These are phyloP conservation scores for Russula dissimulans DNA, from an alignment of 768 basidiomycete species.

Conservation along the genomic window DNA sequence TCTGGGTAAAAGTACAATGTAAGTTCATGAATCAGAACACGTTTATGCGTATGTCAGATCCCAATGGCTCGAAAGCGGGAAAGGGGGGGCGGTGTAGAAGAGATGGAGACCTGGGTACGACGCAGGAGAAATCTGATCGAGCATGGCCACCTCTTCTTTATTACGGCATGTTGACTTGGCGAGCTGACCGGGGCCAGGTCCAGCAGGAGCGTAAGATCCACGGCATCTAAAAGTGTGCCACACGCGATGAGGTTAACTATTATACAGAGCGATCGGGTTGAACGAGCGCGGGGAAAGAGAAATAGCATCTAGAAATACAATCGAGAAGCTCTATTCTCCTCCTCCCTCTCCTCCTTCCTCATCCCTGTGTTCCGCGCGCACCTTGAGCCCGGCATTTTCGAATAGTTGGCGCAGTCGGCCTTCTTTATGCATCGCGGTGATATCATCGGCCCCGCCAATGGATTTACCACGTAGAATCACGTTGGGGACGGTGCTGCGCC, in stretches of 20 bases:
- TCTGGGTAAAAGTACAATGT: too few relatives aligned
- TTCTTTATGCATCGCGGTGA: slow-evolving; percentile 43
- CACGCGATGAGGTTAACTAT: neutral
- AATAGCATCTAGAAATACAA: neutral
- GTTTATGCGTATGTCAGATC: too few relatives aligned
- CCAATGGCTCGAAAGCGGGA: too few relatives aligned
- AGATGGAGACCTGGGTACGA: too few relatives aligned
- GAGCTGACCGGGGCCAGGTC: too few relatives aligned
- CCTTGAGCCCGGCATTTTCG: slow-evolving; percentile 36
- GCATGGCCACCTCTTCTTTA: too few relatives aligned
- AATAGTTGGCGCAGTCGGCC: slow-evolving; percentile 38
- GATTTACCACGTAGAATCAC: slow-evolving; percentile 53
- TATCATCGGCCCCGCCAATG: slow-evolving; percentile 58
- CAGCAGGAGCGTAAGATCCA: too few relatives aligned
- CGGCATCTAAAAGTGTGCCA: too few relatives aligned
- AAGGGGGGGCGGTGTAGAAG: too few relatives aligned
- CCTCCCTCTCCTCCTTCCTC: neutral
- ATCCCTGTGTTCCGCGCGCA: slow-evolving; percentile 1
- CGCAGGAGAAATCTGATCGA: too few relatives aligned
- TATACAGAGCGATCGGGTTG: neutral
- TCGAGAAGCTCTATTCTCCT: neutral
- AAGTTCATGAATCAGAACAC: too few relatives aligned
- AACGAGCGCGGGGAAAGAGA: neutral
- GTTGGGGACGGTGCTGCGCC: slow-evolving; percentile 67
- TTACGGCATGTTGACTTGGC: too few relatives aligned